These are phyloP conservation scores for Adansonia gregorii DNA, from an alignment of 441 rosid genomes.

Conservation along the genomic window DNA sequence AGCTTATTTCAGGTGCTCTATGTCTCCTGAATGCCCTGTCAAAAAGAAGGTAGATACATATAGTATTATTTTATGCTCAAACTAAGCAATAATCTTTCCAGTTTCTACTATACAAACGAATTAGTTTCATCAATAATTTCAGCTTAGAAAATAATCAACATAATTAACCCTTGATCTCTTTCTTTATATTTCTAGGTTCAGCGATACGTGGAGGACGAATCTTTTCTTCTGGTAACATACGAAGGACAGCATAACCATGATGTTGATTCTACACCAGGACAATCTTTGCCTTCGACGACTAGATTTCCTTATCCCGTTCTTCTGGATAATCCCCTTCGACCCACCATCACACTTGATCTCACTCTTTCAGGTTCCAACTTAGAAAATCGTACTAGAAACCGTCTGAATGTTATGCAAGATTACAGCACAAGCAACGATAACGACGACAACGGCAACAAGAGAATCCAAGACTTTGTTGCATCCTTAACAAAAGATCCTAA, in stretches of 20 bases:
- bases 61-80: neutral
- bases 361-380: slow-evolving; percentile 35
- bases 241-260: slow-evolving; percentile 49
- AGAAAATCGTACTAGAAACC: slow-evolving; percentile 14
- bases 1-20: slow-evolving; percentile 46
- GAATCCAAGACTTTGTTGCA: slow-evolving; percentile 33
- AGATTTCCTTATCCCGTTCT: neutral
- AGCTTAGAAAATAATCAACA: neutral
- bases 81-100: neutral
- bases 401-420: slow-evolving; percentile 4
- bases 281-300: neutral
- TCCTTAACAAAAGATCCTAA: slow-evolving; percentile 37
- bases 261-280: neutral
- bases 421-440: neutral
- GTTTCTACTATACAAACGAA: too few relatives aligned
- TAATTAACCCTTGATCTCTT: too few relatives aligned
- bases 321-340: slow-evolving; percentile 15
- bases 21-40: slow-evolving; percentile 43
- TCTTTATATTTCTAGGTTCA: slow-evolving; percentile 36
- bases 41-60: slow-evolving; percentile 40
- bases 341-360: slow-evolving; percentile 40
- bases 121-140: neutral
- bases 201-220: slow-evolving; percentile 36
- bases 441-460: neutral
- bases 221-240: slow-evolving; percentile 38